Base-by-base conservation (phyloP, 306 rosid species). In the Vicia villosa region DNA sequence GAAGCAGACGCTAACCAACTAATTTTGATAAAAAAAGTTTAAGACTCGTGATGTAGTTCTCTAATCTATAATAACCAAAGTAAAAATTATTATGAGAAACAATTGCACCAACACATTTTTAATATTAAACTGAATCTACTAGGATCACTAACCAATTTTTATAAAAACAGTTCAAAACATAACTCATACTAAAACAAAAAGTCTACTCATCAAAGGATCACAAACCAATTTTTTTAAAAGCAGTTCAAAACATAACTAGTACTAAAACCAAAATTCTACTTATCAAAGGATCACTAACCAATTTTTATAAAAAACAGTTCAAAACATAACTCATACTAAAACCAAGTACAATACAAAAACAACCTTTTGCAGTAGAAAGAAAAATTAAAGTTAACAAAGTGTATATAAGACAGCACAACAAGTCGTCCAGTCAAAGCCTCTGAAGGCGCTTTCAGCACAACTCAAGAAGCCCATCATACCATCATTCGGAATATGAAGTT, bases 351-450 rank as follows among this genome's bases (percentile, higher is more conserved):
- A 67, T 47, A 21, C 69, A 42, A 37, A 66, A 76, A 66, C 49
- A 49, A 42, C 69, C 70, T 68, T 47, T 60, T 0, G 69, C 26
- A 42, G 24, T 50, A 59, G 72, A 58, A 42, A 66, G 32, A 83
- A 74, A 74, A 65, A 57, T 24, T 36, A 30, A 42, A 37, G 22
- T 36, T 74, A 72, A 78, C 78, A 83, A 22, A 51, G 54, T 43
- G 42, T 30, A 50, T 30, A 50, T 70, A 22, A 41, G 36, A 41
- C 47, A 64, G 70, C 70, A 87, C 78, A 80, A 76, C 87, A 76
- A 50, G 75, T 81, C 56, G 75, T 73, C 84, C 95, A 88, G 92
- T 94, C 96, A 86, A 86, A 83, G 94, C 98, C 94, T 87, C 92
- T 42, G 73, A 81, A 80, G 83, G 81, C 57, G 83, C 83, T 67